Base-by-base conservation (phyloP, 306 rosid species). In the Malus orientalis region DNA sequence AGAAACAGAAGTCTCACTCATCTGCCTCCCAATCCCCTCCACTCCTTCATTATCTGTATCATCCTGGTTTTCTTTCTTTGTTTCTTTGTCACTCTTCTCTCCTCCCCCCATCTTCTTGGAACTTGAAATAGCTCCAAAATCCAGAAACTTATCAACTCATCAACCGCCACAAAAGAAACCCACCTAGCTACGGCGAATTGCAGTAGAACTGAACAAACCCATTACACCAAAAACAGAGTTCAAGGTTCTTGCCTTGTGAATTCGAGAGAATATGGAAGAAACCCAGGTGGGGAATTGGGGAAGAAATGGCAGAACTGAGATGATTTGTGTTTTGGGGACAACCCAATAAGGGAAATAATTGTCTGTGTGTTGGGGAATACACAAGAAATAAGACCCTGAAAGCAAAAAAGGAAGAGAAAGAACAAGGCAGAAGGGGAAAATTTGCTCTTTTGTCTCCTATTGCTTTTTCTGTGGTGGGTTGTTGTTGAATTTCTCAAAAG, bases 101-200 rank as follows among this genome's bases (percentile, higher is more conserved):
- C 85, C 88, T 23, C 80, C 73, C 75, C 83, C 85, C 89, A 86
- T 86, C 47, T 78, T 60, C 64, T 79, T 74, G 75, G 69, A 73
- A 82, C 81, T 79, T 42, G 65, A 77, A 57, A 65, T n/a, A 68
- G 42, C 77, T 73, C 74, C 86, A 55, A 69, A 63, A 74, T 57
- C 79, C 27, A 68, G 76, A 42, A 44, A 74, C 74, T 75, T 71
- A 16, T 80, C 23, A 80, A 73, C 70, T 70, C 81, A 73, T 64
- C 75, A 59, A 49, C 49, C 51, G 44, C 14, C 27, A 65, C 42
- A 44, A 42, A 62, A 61, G 27, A 19, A 60, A 74, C 19, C 54
- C 47, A 61, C 67, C 23, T 27, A 51, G 25, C 57, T 36, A 36
- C 40, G 40, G 8, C 40, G 8, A 80, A 45, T 70, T 62, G 22